A percentile compares a stretch with the other conserved stretches of the same genome.
Evolutionary conservation across 768 basidiomycete species (phyloP).

Genomic region (Neoboletus magnificus): DNA sequence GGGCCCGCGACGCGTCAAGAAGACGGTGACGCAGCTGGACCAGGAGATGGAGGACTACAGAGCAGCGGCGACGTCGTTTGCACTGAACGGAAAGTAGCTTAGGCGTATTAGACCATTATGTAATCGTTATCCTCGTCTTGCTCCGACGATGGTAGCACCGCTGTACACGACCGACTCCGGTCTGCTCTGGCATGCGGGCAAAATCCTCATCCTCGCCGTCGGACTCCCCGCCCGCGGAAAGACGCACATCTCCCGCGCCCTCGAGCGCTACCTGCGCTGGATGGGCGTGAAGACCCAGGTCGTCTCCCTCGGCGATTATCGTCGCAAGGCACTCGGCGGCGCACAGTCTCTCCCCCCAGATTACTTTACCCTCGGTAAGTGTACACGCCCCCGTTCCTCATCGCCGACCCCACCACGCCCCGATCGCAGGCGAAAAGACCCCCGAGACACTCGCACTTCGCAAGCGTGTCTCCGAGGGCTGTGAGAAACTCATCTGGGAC

Average conservation of each 20-base stretch:
- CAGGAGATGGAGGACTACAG: slow-evolving; percentile 80
- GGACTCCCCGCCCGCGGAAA: slow-evolving; percentile 94
- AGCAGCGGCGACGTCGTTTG: slow-evolving; percentile 34
- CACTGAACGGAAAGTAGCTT: slow-evolving; percentile 14
- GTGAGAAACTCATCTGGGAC: slow-evolving; percentile 85
- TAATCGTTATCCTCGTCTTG: slow-evolving; percentile 14
- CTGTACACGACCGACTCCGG: slow-evolving; percentile 90
- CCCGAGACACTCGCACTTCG: slow-evolving; percentile 78
- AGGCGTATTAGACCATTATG: slow-evolving; percentile 10
- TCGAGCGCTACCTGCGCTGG: slow-evolving; percentile 98
- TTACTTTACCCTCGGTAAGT: slow-evolving; percentile 81
- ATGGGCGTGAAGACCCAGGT: slow-evolving; percentile 96
- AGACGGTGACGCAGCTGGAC: slow-evolving; percentile 63
- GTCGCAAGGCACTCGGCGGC: slow-evolving; percentile 84
- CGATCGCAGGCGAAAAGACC: slow-evolving; percentile 65
- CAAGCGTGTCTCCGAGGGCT: slow-evolving; percentile 70
- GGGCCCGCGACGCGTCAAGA: slow-evolving; percentile 71
- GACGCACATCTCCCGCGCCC: slow-evolving; percentile 92
- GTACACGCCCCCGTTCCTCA: fast-evolving
- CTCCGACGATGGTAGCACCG: slow-evolving; percentile 71
- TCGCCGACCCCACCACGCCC: not conserved
- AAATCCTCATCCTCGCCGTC: slow-evolving; percentile 90
- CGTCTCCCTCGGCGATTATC: slow-evolving; percentile 92
- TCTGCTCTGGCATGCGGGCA: slow-evolving; percentile 87
- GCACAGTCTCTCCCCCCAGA: slow-evolving; percentile 86